Evolutionary conservation across 495 filamentous ascomycete genomes (phyloP).

Genomic region (Aspergillus baeticus): DNA sequence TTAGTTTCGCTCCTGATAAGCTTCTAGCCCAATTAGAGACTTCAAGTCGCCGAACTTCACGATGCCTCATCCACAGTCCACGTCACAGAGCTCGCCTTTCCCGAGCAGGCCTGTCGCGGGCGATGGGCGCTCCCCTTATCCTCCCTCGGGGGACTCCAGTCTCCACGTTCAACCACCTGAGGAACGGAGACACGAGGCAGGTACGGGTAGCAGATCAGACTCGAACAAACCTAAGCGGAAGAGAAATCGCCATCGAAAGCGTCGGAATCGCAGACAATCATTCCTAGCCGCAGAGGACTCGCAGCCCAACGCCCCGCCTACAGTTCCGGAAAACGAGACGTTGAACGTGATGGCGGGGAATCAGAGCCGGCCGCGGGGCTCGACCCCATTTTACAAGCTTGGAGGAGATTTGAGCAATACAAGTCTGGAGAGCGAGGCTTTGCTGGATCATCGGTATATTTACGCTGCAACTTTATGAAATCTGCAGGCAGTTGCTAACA

Average conservation of each 20-base stretch:
- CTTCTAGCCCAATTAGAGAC: constrained; percentile 1
- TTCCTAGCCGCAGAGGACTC: constrained; percentile 34
- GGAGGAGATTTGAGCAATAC: constrained; percentile 67
- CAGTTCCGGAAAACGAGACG: constrained; percentile 23
- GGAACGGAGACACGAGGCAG: constrained; percentile 23
- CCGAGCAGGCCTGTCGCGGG: not conserved
- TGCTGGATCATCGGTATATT: constrained; percentile 75
- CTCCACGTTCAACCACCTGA: constrained; percentile 13
- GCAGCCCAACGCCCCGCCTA: constrained; percentile 20
- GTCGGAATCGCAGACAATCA: constrained; percentile 40
- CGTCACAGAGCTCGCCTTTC: constrained; percentile 10
- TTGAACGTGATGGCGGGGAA: constrained; percentile 30
- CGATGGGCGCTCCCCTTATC: constrained; percentile 10
- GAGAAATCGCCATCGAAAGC: constrained; percentile 41
- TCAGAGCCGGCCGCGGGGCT: constrained; percentile 26
- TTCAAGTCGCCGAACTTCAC: constrained; percentile 4
- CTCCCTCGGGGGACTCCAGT: constrained; percentile 2
- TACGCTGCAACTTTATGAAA: not conserved
- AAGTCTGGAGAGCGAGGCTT: constrained; percentile 76
- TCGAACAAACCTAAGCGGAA: constrained; percentile 35
- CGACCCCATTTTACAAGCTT: constrained; percentile 58
- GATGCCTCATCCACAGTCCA: constrained; percentile 20
- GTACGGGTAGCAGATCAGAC: constrained; percentile 21
- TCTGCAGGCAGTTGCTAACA: not conserved
- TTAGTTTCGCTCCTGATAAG: not conserved